phyloP scores from a whole-genome alignment of 129 eudicot species.

The Artemisia annua region DNA sequence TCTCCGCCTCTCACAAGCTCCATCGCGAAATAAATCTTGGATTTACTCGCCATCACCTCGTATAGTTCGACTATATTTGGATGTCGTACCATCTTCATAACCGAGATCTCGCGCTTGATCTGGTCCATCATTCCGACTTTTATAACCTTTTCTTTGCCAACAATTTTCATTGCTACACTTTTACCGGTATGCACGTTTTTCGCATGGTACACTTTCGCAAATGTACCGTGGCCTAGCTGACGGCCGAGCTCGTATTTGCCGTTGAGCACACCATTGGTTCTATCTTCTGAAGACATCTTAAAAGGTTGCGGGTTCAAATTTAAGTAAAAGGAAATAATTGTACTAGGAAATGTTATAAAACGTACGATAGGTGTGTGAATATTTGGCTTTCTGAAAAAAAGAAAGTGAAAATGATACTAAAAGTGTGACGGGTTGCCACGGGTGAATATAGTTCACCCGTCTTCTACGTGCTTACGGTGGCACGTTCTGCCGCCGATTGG shows the following conservation, averaged over 20 bases:
- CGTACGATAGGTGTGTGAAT: too few species aligned
- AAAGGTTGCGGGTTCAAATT: too few species aligned
- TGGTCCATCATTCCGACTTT: constrained; percentile 45
- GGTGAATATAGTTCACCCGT: constrained; percentile 28
- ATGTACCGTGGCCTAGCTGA: constrained; percentile 40
- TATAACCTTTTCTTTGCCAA: constrained; percentile 41
- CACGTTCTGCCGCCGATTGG: constrained; percentile 39
- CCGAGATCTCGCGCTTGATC: constrained; percentile 40
- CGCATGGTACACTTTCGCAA: constrained; percentile 43
- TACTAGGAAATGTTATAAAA: background rate
- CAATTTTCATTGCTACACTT: constrained; percentile 39
- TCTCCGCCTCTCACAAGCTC: constrained; percentile 44
- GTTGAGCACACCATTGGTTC: constrained; percentile 26
- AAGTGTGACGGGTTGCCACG: background rate
- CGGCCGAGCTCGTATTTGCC: constrained; percentile 45
- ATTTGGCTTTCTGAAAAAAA: too few species aligned
- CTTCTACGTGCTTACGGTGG: constrained; percentile 49
- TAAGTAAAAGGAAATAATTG: too few species aligned
- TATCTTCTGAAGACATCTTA: constrained; percentile 20
- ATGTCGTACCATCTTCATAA: constrained; percentile 42
- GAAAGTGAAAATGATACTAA: background rate
- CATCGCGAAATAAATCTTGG: constrained; percentile 47
- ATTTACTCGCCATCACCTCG: constrained; percentile 45
- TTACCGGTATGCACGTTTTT: constrained; percentile 36
- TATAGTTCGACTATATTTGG: constrained; percentile 40